phyloP scores from a whole-genome alignment of 805 yeast genomes.

The Kuraishia capsulata region DNA sequence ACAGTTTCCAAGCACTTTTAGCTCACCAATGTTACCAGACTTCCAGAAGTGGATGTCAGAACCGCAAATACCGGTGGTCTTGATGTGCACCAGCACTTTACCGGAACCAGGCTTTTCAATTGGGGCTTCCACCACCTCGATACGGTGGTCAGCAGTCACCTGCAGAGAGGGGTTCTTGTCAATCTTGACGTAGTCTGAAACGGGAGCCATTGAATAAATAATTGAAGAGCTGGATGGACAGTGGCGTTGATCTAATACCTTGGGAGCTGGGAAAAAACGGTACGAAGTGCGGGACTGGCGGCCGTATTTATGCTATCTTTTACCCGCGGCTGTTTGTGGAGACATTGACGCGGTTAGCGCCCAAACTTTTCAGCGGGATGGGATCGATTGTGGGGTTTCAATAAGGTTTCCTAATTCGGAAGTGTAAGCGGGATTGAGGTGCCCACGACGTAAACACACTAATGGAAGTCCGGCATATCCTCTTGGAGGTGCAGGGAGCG shows the following conservation, averaged over 20 bases:
- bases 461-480: too few species aligned
- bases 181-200: background rate
- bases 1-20: conserved; percentile 24
- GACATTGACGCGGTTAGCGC: background rate
- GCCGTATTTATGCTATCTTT: background rate
- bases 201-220: background rate
- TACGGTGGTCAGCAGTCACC: conserved; percentile 11
- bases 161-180: conserved; percentile 12
- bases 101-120: conserved; percentile 20
- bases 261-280: background rate
- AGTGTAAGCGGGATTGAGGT: background rate
- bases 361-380: background rate
- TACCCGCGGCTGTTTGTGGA: too few species aligned
- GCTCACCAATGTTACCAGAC: conserved; percentile 54
- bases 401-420: background rate
- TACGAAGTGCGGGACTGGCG: background rate
- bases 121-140: conserved; percentile 11
- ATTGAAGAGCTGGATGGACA: too few species aligned
- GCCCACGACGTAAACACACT: too few species aligned
- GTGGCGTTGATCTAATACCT: background rate
- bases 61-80: conserved; percentile 69
- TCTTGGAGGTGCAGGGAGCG: too few species aligned
- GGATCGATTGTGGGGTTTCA: background rate
- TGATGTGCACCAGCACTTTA: conserved; percentile 45
- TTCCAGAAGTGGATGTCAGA: conserved; percentile 64